These are phyloP conservation scores for Fusarium mangiferae DNA, from an alignment of 2,329 filamentous ascomycete species.

Conservation along the genomic window DNA sequence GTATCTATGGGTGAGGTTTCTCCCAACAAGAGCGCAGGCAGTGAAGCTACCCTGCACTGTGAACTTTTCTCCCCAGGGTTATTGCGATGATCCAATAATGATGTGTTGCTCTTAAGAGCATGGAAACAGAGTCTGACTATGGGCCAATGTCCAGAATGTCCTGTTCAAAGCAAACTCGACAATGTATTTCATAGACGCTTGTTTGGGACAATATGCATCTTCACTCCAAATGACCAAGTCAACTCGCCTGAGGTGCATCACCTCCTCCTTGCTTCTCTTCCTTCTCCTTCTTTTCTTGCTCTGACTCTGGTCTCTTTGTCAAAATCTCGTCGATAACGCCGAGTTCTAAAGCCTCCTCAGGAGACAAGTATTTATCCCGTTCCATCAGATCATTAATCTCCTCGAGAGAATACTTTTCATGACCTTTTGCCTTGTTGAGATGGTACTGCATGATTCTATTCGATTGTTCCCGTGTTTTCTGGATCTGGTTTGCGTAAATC, in stretches of 20 bases:
- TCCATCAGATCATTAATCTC: constrained; percentile 97
- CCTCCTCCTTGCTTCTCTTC: constrained; percentile 38
- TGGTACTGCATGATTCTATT: constrained; percentile 92
- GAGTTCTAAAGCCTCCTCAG: constrained; percentile 86
- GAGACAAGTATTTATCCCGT: constrained; percentile 92
- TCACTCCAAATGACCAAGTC: not conserved
- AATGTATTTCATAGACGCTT: not conserved
- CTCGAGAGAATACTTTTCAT: constrained; percentile 81
- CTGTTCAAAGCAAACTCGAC: not conserved
- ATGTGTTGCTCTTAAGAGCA: not conserved
- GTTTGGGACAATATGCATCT: not conserved
- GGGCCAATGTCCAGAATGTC: not conserved
- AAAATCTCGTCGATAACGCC: constrained; percentile 94
- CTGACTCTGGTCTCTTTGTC: constrained; percentile 65
- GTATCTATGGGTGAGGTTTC: not conserved
- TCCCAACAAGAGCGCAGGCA: not conserved
- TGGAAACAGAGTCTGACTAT: rapidly evolving
- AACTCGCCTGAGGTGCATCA: constrained; percentile 25
- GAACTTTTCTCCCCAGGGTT: rapidly evolving
- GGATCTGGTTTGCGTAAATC: constrained; percentile 97
- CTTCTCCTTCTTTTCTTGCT: constrained; percentile 49
- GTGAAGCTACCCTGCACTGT: not conserved
- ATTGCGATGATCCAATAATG: not conserved
- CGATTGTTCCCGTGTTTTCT: constrained; percentile 83
- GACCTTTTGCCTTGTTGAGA: constrained; percentile 78